These are phyloP conservation scores for Citrus reticulata DNA, from an alignment of 345 rosid genomes.

Conservation along the genomic window DNA sequence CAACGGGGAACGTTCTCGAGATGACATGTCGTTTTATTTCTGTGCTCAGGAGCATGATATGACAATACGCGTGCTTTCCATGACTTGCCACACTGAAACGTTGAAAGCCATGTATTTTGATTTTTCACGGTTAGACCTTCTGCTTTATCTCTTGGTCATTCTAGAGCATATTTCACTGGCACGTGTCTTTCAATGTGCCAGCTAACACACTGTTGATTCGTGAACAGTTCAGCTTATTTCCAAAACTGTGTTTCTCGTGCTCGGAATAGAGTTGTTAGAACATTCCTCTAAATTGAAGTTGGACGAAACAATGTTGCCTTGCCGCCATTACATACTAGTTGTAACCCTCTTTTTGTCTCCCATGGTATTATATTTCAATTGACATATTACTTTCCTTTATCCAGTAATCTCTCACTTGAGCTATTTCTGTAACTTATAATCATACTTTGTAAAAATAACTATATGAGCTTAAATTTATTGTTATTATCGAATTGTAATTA, in stretches of 20 bases:
- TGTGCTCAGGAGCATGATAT: background rate
- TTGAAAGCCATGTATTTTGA: background rate
- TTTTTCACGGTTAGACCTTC: too few relatives aligned
- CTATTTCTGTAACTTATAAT: too few relatives aligned
- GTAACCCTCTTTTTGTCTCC: too few relatives aligned
- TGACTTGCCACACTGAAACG: background rate
- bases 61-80: background rate
- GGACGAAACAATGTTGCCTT: too few relatives aligned
- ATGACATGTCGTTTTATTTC: background rate
- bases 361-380: too few relatives aligned
- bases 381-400: too few relatives aligned
- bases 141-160: background rate
- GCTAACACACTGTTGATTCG: background rate
- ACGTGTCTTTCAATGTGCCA: background rate
- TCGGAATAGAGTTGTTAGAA: too few relatives aligned
- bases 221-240: background rate
- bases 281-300: background rate
- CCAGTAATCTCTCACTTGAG: too few relatives aligned
- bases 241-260: background rate
- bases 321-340: too few relatives aligned
- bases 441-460: too few relatives aligned
- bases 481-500: too few relatives aligned
- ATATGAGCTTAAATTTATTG: too few relatives aligned
- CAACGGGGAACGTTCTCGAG: background rate
- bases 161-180: background rate